Conservation (phyloP, 164 flowering plant species). For the Berberis thunbergii region DNA sequence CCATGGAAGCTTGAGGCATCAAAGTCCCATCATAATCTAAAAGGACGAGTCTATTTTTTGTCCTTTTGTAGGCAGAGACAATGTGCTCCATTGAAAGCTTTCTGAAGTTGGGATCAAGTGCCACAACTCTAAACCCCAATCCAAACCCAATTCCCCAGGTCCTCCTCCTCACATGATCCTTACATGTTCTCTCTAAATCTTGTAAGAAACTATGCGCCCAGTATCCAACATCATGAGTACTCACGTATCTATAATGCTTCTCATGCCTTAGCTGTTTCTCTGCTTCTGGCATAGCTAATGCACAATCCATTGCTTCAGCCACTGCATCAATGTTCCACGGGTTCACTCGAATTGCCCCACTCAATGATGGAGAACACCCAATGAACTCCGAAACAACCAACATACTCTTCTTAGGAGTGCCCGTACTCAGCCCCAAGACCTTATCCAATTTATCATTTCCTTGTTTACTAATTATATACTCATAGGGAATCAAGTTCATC, state of each 20-base stretch:
- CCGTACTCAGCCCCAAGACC: conserved; percentile 5
- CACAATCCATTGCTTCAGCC: conserved; percentile 15
- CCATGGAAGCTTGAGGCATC: conserved; percentile 14
- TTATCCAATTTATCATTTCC: conserved; percentile 12
- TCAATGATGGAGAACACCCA: conserved; percentile 15
- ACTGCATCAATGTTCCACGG: conserved; percentile 17
- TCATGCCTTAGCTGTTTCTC: conserved; percentile 14
- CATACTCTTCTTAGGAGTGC: conserved; percentile 12
- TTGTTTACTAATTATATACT: conserved; percentile 12
- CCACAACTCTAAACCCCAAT: conserved; percentile 15
- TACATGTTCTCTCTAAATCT: conserved; percentile 14
- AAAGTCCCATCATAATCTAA: conserved; percentile 16
- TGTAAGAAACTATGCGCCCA: conserved; percentile 15
- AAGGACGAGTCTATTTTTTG: conserved; percentile 10
- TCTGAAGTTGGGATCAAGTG: conserved; percentile 16
- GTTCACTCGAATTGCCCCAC: conserved; percentile 18
- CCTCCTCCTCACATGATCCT: conserved; percentile 13
- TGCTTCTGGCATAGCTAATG: conserved; percentile 7
- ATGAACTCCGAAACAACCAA: conserved; percentile 14
- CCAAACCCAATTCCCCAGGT: conserved; percentile 16
- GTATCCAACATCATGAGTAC: conserved; percentile 16
- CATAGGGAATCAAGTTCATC: conserved; percentile 16
- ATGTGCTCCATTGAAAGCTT: conserved; percentile 14
- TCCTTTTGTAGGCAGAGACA: conserved; percentile 12
- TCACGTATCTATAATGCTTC: conserved; percentile 17